A percentile compares a stretch with the other conserved stretches of the same genome.
These are phyloP conservation scores for Candida berthetii DNA, from an alignment of 805 yeast genomes.

Conservation along the genomic window DNA sequence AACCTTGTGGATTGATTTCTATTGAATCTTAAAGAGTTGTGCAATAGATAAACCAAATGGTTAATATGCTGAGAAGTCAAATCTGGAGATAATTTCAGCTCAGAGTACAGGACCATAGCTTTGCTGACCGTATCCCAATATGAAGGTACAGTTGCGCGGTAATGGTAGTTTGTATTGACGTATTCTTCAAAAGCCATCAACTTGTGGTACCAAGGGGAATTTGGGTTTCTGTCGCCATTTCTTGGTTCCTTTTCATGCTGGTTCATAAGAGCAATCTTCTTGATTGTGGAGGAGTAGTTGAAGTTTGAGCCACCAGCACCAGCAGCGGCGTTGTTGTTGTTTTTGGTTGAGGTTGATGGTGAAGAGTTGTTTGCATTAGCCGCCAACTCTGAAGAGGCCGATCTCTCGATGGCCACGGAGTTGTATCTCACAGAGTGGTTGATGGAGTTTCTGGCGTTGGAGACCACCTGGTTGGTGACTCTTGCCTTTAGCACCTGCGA, in stretches of 20 bases:
- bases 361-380: not conserved
- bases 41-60: slow-evolving; percentile 42
- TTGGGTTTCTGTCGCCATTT: slow-evolving; percentile 15
- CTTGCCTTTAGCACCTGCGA: slow-evolving; percentile 28
- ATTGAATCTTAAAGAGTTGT: slow-evolving; percentile 51
- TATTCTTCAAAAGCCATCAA: slow-evolving; percentile 48
- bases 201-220: slow-evolving; percentile 44
- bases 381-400: not conserved
- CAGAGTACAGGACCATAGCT: slow-evolving; percentile 44
- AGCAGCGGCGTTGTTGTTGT: slow-evolving; percentile 3
- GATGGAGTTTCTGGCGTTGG: slow-evolving; percentile 29
- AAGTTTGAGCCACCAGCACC: too few species aligned
- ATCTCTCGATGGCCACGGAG: slow-evolving; percentile 24
- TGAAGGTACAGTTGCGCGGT: slow-evolving; percentile 20
- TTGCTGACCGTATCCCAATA: slow-evolving; percentile 48
- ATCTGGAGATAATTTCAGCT: slow-evolving; percentile 39
- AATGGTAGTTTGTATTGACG: slow-evolving; percentile 24
- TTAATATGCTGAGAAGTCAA: slow-evolving; percentile 40
- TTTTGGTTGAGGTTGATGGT: slow-evolving; percentile 6
- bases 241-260: too few species aligned
- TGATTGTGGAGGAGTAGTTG: too few species aligned
- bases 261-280: slow-evolving; percentile 2
- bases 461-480: slow-evolving; percentile 31
- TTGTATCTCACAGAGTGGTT: slow-evolving; percentile 32
- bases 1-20: slow-evolving; percentile 47